phyloP scores from a whole-genome alignment of 2,329 filamentous ascomycete species.

The Ceratocystis huliohia region DNA sequence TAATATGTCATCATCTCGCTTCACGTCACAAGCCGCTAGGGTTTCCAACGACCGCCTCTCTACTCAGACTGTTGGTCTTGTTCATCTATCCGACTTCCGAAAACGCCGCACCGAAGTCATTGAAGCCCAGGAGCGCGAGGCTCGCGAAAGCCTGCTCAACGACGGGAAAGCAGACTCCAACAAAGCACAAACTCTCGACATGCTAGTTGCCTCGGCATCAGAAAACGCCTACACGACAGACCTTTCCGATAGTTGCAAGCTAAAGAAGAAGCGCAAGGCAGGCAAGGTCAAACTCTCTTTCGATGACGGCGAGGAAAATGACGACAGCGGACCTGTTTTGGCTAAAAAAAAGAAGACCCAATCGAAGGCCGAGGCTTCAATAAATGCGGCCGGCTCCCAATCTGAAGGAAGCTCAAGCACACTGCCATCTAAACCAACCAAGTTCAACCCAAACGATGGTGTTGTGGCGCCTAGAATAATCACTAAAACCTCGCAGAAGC shows the following conservation, averaged over 20 bases:
- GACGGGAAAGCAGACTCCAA: slow-evolving; percentile 22
- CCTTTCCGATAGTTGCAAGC: slow-evolving; percentile 22
- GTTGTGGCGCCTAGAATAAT: slow-evolving; percentile 55
- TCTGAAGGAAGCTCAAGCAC: slow-evolving; percentile 21
- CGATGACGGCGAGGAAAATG: slow-evolving; percentile 53
- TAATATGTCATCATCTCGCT: slow-evolving; percentile 11
- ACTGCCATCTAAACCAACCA: slow-evolving; percentile 29
- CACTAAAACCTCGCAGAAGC: slow-evolving; percentile 61
- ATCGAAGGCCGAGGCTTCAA: slow-evolving; percentile 29
- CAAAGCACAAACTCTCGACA: slow-evolving; percentile 38
- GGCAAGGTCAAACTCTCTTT: slow-evolving; percentile 47
- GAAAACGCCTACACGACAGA: background rate
- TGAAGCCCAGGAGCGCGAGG: slow-evolving; percentile 76
- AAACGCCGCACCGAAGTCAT: slow-evolving; percentile 91
- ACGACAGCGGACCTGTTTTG: slow-evolving; percentile 34
- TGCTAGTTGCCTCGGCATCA: slow-evolving; percentile 33
- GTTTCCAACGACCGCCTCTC: slow-evolving; percentile 62
- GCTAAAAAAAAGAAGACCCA: slow-evolving; percentile 25
- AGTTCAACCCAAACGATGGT: slow-evolving; percentile 49
- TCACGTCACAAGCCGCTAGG: slow-evolving; percentile 28
- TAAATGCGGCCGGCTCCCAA: slow-evolving; percentile 23
- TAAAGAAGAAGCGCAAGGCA: slow-evolving; percentile 37
- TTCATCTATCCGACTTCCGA: slow-evolving; percentile 84
- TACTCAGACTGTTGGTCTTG: slow-evolving; percentile 77
- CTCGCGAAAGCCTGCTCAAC: slow-evolving; percentile 41